These are phyloP conservation scores for Jasminum sambac DNA, from an alignment of 257 asterid species.

Conservation along the genomic window DNA sequence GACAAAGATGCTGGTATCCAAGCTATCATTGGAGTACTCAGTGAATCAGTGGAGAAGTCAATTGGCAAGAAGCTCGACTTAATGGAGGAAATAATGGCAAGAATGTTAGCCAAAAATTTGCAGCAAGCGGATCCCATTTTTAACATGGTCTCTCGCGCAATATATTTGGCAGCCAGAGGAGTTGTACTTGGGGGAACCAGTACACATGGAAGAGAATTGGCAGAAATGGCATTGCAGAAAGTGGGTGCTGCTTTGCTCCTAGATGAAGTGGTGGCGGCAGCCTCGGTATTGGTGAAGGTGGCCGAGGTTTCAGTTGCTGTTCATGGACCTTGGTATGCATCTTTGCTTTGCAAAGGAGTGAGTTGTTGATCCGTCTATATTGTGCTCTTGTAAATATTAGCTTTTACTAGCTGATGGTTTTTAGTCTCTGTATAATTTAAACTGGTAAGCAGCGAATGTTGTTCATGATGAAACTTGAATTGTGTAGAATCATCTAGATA, in stretches of 20 bases:
- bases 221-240: constrained; percentile 64
- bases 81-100: constrained; percentile 63
- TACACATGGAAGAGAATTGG: constrained; percentile 51
- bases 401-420: constrained; percentile 11
- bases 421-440: constrained; percentile 15
- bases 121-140: constrained; percentile 78
- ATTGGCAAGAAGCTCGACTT: constrained; percentile 43
- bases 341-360: constrained; percentile 28
- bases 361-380: neutral
- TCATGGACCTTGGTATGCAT: constrained; percentile 81
- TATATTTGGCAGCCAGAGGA: constrained; percentile 62
- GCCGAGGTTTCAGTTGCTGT: constrained; percentile 63
- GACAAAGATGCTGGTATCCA: constrained; percentile 62
- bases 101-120: constrained; percentile 77
- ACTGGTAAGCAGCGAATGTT: neutral
- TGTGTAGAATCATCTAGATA: neutral
- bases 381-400: constrained; percentile 22
- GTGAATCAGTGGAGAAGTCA: constrained; percentile 27
- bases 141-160: constrained; percentile 54
- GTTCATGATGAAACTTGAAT: neutral
- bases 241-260: constrained; percentile 63
- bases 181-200: constrained; percentile 65
- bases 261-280: constrained; percentile 55
- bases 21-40: constrained; percentile 54
- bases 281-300: constrained; percentile 48